These are phyloP conservation scores for Magnaporthiopsis poae DNA, from an alignment of 2,329 filamentous ascomycete species.

Conservation along the genomic window DNA sequence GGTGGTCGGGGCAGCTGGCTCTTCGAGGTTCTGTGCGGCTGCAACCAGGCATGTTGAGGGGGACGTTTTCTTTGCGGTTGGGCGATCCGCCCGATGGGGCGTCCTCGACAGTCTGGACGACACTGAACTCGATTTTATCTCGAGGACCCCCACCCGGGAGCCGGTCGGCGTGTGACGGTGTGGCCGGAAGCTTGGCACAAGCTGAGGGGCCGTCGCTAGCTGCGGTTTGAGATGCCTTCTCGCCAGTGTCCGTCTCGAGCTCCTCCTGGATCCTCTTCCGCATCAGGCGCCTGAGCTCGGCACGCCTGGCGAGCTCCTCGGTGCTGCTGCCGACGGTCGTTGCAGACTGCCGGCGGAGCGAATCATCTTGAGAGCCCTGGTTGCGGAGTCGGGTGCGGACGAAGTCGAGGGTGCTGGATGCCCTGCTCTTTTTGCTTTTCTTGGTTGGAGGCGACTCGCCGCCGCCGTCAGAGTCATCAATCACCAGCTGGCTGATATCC, in stretches of 20 bases:
- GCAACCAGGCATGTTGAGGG: background rate
- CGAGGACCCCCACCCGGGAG: slow-evolving; percentile 33
- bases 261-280: slow-evolving; percentile 50
- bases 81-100: background rate
- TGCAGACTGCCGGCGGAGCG: slow-evolving; percentile 30
- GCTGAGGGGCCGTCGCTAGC: slow-evolving; percentile 18
- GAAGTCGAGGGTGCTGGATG: slow-evolving; percentile 30
- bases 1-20: slow-evolving; percentile 12
- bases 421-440: slow-evolving; percentile 22
- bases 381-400: slow-evolving; percentile 36
- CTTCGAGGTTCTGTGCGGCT: slow-evolving; percentile 5
- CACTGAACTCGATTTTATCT: slow-evolving; percentile 39
- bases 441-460: slow-evolving; percentile 18
- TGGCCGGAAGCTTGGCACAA: slow-evolving; percentile 15
- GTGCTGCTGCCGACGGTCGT: slow-evolving; percentile 36
- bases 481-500: slow-evolving; percentile 22
- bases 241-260: slow-evolving; percentile 35
- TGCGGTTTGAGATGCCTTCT: slow-evolving; percentile 20
- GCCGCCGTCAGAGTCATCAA: slow-evolving; percentile 33
- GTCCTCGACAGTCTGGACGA: slow-evolving; percentile 16
- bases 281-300: slow-evolving; percentile 45
- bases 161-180: slow-evolving; percentile 16
- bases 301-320: slow-evolving; percentile 44
- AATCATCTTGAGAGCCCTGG: slow-evolving; percentile 35
- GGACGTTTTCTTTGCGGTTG: background rate